phyloP scores from a whole-genome alignment of 2,329 filamentous ascomycete species.

The Cladorrhinum sp. region DNA sequence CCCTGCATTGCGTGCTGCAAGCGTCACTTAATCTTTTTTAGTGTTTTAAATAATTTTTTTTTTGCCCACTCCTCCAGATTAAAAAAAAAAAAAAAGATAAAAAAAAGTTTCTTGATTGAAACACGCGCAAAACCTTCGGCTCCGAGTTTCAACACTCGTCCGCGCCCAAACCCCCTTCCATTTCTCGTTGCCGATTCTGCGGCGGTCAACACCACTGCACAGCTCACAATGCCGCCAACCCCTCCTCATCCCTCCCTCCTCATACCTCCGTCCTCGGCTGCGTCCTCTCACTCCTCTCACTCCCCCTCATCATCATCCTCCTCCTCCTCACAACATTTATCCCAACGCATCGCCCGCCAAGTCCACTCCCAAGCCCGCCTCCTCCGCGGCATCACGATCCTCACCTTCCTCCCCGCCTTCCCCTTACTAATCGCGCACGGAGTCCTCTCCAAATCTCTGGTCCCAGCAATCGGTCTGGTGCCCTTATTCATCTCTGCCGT shows the following conservation, averaged over 20 bases:
- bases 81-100: not conserved
- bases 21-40: not conserved
- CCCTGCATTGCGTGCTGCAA: not conserved
- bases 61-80: not conserved
- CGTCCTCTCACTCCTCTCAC: too few relatives aligned
- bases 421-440: slow-evolving; percentile 40
- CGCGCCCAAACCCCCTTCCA: not conserved
- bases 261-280: too few relatives aligned
- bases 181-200: too few relatives aligned
- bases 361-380: not conserved
- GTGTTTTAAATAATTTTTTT: too few relatives aligned
- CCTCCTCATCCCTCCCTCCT: too few relatives aligned
- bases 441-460: slow-evolving; percentile 32
- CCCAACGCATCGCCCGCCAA: not conserved
- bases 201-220: too few relatives aligned
- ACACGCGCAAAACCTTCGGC: too few relatives aligned
- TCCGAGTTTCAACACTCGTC: not conserved
- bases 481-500: slow-evolving; percentile 38
- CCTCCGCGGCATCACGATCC: slow-evolving; percentile 34
- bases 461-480: slow-evolving; percentile 40
- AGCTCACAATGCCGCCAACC: not conserved
- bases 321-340: not conserved
- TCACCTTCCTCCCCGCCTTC: slow-evolving; percentile 39
- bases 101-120: too few relatives aligned
- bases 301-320: not conserved